Base-by-base conservation (phyloP, 2,329 filamentous ascomycete species). In the Tympanopsis confertula region DNA sequence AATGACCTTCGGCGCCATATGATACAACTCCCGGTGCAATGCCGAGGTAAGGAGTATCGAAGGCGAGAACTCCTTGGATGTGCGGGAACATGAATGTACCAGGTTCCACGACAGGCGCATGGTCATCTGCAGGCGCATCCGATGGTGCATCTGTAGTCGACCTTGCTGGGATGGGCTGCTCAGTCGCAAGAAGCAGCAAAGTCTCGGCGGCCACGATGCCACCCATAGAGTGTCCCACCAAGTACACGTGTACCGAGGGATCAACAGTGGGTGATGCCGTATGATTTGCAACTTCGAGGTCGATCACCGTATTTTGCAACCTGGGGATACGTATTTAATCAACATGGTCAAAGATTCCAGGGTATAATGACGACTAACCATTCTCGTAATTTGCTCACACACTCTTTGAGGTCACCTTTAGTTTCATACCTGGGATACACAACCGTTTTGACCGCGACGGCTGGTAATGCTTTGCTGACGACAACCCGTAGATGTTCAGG, bases 391-490 rank as follows among this genome's bases (percentile, higher is more conserved):
- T 50, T 53, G 3, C 45, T 51, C 35, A 68, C 65, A 40, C 58
- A 62, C 43, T 64, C 60, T 41, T 56, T 59, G 39, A 69, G 42
- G 22, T 65, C 63, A 3, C 65, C 65, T 41, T 60, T 55, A 3
- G 65, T 69, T 45, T 68, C 63, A 47, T 66, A 69, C 42, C 59
- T 63, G 15, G 65, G 65, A 45, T 69, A 69, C 19, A 60, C 57
- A 19, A 56, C 50, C n/a, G 54, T 53, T 35, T 53, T 44, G 13
- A 68, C 57, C 13, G 54, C 51, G 38, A 67, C 48, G 5, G 58
- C 51, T 13, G 63, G 60, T 13, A 67, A 53, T 13, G 57, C 55
- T 49, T 58, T 58, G 48, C 54, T 57, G 36, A 65, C 48, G 14
- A 65, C 49, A 10, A 50, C 53, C 3, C 57, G 53, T 4, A 68